Conservation (phyloP, 2,329 filamentous ascomycete species). For the Fusarium sp. region DNA sequence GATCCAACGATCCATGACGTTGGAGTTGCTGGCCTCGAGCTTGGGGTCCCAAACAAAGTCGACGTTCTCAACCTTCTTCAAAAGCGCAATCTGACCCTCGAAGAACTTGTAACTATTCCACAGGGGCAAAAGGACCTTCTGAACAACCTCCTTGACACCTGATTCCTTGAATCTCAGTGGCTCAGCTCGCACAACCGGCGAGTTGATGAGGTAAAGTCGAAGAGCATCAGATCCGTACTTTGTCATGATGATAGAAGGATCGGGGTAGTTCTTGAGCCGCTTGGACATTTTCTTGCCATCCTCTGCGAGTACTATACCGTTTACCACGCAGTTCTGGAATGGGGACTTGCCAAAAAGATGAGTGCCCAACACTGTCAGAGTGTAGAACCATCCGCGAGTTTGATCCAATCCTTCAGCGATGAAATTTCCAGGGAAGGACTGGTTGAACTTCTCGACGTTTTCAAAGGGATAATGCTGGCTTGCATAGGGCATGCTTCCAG, state of each 20-base stretch:
- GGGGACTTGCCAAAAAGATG: conserved; percentile 87
- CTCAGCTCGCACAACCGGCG: conserved; percentile 91
- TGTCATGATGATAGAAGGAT: conserved; percentile 84
- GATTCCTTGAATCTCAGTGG: conserved; percentile 90
- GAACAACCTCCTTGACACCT: conserved; percentile 94
- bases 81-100: conserved; percentile 83
- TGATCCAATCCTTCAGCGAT: conserved; percentile 95
- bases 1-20: conserved; percentile 98
- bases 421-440: conserved; percentile 90
- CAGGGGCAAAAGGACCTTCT: conserved; percentile 87
- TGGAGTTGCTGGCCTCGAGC: conserved; percentile 80
- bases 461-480: conserved; percentile 93
- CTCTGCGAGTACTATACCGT: conserved; percentile 92
- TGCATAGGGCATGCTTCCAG: conserved; percentile 94
- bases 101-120: conserved; percentile 99
- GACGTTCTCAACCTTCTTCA: conserved; percentile 85
- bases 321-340: conserved; percentile 97
- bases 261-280: conserved; percentile 94
- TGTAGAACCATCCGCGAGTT: conserved; percentile 98
- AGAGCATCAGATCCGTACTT: conserved; percentile 93
- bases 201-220: conserved; percentile 96
- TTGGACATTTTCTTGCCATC: conserved; percentile 99
- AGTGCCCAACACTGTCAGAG: conserved; percentile 86
- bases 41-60: conserved; percentile 84
- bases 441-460: conserved; percentile 83